Evolutionary conservation across 352 stramenopile species (phyloP).

Genomic region (Phytopythium oedochilum): DNA sequence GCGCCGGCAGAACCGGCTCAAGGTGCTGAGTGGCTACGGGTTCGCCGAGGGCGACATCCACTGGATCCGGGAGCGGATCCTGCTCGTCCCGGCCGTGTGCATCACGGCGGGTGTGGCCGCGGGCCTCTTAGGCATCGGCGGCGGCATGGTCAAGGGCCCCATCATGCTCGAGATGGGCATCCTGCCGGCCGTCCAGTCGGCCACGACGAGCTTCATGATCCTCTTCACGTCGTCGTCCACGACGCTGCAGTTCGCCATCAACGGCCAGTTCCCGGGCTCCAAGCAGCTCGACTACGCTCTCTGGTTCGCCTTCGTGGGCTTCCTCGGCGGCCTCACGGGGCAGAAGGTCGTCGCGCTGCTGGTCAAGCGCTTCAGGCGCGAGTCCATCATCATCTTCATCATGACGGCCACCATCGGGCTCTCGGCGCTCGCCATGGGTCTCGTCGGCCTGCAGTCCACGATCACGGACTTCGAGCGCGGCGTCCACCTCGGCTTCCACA

Average conservation of each 20-base stretch:
- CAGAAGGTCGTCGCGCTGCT: slow-evolving; percentile 91
- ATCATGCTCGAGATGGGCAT: slow-evolving; percentile 89
- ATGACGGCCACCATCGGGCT: slow-evolving; percentile 68
- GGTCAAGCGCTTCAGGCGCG: slow-evolving; percentile 89
- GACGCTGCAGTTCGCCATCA: slow-evolving; percentile 93
- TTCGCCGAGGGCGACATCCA: slow-evolving; percentile 96
- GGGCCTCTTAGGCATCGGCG: slow-evolving; percentile 83
- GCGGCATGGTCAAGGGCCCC: slow-evolving; percentile 89
- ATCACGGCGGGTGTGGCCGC: slow-evolving; percentile 68
- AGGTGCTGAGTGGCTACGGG: slow-evolving; percentile 78
- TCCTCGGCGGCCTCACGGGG: slow-evolving; percentile 87
- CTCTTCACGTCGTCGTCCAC: slow-evolving; percentile 94
- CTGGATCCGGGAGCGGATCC: slow-evolving; percentile 88
- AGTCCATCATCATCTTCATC: slow-evolving; percentile 76
- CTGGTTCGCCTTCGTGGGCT: slow-evolving; percentile 89
- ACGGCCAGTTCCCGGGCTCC: slow-evolving; percentile 84
- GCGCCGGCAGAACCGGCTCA: slow-evolving; percentile 43
- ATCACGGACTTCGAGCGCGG: slow-evolving; percentile 53
- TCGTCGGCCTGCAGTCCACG: slow-evolving; percentile 56
- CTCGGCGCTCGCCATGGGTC: slow-evolving; percentile 68
- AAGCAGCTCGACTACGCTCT: slow-evolving; percentile 85
- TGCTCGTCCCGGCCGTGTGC: slow-evolving; percentile 79
- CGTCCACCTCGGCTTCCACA: slow-evolving; percentile 57
- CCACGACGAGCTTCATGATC: slow-evolving; percentile 91
- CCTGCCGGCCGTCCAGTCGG: slow-evolving; percentile 80